Evolutionary conservation across 139 green algal species (phyloP).

Genomic region (Volvox reticuliferus): DNA sequence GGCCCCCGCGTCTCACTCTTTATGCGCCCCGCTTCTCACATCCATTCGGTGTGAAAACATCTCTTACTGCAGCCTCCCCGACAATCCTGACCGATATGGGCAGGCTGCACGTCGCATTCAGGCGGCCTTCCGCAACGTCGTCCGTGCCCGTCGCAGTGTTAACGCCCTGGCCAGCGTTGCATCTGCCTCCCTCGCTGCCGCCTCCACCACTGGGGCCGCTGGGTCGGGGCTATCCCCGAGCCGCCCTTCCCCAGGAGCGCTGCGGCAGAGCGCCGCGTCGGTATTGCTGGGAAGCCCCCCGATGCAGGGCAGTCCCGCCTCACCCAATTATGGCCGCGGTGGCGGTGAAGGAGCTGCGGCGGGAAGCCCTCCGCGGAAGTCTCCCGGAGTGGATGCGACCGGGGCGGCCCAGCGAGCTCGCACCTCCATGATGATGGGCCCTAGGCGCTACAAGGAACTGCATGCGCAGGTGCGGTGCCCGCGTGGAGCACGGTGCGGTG

Average conservation of each 20-base stretch:
- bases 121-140: constrained; percentile 23
- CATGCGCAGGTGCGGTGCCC: constrained; percentile 42
- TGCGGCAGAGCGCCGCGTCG: constrained; percentile 28
- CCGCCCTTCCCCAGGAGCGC: neutral
- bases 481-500: too few species aligned
- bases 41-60: too few species aligned
- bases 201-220: neutral
- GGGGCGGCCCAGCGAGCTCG: neutral
- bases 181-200: neutral
- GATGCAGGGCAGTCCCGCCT: neutral
- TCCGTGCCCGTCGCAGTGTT: neutral
- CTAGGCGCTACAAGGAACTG: constrained; percentile 53
- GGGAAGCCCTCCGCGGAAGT: neutral
- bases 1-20: too few species aligned
- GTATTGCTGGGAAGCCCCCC: constrained; percentile 47
- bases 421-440: neutral
- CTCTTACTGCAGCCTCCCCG: neutral
- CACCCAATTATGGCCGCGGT: neutral
- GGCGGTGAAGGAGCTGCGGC: neutral
- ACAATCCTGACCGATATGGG: too few species aligned
- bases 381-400: neutral
- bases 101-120: constrained; percentile 47
- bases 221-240: neutral
- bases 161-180: neutral
- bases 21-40: too few species aligned